phyloP scores from a whole-genome alignment of 257 asterid genomes.

The Asclepias syriaca region DNA sequence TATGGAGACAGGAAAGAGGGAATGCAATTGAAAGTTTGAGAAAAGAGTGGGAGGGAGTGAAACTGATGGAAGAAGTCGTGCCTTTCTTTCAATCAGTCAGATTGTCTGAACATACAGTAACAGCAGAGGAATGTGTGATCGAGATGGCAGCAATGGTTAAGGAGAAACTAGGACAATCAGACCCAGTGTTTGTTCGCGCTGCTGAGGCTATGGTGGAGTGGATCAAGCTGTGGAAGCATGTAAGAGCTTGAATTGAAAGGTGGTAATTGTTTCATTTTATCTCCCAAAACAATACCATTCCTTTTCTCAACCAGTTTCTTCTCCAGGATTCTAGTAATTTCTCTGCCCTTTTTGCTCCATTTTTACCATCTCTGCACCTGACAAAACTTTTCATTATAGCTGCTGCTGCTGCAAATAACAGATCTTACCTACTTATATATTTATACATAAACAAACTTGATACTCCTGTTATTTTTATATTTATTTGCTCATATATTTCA shows the following conservation, averaged over 20 bases:
- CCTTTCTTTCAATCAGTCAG: slow-evolving; percentile 76
- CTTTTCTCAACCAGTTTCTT: not conserved
- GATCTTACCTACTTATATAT: not conserved
- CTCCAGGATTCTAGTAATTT: not conserved
- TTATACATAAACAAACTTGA: not conserved
- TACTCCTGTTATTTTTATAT: not conserved
- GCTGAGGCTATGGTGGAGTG: slow-evolving; percentile 77
- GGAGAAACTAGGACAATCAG: slow-evolving; percentile 45
- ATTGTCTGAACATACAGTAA: slow-evolving; percentile 46
- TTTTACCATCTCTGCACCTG: not conserved
- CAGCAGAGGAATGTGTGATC: slow-evolving; percentile 68
- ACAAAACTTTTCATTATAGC: not conserved
- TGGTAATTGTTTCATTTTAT: not conserved
- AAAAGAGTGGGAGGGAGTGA: slow-evolving; percentile 98
- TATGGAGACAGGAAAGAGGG: slow-evolving; percentile 86
- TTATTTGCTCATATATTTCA: not conserved
- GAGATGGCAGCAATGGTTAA: slow-evolving; percentile 74
- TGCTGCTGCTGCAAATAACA: not conserved
- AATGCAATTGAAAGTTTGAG: slow-evolving; percentile 70
- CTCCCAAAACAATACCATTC: not conserved
- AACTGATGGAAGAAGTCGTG: slow-evolving; percentile 85
- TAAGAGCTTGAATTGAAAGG: slow-evolving; percentile 18
- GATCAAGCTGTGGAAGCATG: slow-evolving; percentile 74
- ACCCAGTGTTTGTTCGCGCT: slow-evolving; percentile 59
- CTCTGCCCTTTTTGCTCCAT: not conserved